Base-by-base conservation (phyloP, 768 basidiomycete genomes). In the Coprinopsis marcescibilis region DNA sequence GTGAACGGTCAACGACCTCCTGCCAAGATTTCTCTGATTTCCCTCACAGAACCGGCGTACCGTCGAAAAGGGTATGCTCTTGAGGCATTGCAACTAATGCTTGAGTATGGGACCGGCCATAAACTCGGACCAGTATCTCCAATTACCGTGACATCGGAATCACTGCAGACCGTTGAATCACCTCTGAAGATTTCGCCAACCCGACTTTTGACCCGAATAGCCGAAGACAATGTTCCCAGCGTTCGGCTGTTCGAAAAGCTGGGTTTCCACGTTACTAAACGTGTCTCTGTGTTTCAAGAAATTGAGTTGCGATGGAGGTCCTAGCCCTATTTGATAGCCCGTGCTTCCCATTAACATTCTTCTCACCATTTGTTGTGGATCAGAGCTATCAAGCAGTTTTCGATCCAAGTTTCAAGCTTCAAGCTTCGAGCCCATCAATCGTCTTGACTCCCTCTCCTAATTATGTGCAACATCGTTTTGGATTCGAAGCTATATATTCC, bases 231-330 rank as follows among this genome's bases (percentile, higher is more conserved):
- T 57, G 57, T 48, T 10, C 67, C 84, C 3, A 90, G 88, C 44
- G 81, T 90, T 20, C 59, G 61, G 8, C 68, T 96, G 5, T 96
- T 96, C 56, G 65, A 76, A 55, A 77, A 76, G 51, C 75, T 96
- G 1, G 91, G 89, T 0, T 96, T 96, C 56, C 60, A 58, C 13
- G 66, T 85, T 27, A 80, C 77, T 6, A 86, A 85, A 57, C 64
- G 67, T 10, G 81, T 84, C 14, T 75, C 81, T 41, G 83, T 89
- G 10, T 97, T 93, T 54, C 69, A 76, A 30, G 90, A 97, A 64
- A 76, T 89, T 12, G 92, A 95, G 67, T 75, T 96, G 80, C 76
- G 85, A 20, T 76, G 65, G 63, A 30, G 30, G 6, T 17, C 7
- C 6, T 17, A 19, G n/a, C n/a, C n/a, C n/a, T n/a, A n/a, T n/a